Evolutionary conservation across 177 flowering plant species (phyloP).

Genomic region (Vitis hybrid): DNA sequence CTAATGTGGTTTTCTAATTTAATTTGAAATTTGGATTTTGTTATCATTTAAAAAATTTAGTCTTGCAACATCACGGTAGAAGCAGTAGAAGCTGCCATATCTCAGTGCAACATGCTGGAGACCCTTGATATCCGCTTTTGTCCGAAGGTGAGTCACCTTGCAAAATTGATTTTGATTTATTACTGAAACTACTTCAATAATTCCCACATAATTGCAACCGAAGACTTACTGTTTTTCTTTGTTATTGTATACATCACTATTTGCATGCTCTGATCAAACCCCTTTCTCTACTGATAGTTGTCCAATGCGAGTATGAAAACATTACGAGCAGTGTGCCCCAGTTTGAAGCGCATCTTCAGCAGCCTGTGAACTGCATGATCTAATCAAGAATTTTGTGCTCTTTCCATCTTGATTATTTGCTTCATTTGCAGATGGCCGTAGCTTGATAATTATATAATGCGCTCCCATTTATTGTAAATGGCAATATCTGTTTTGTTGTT

Average conservation of each 20-base stretch:
- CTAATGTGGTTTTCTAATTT: background rate
- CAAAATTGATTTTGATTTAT: no score
- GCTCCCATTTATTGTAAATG: slow-evolving; percentile 7
- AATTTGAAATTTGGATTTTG: background rate
- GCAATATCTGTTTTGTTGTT: background rate
- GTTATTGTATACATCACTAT: background rate
- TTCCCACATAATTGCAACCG: background rate
- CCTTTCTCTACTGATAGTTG: slow-evolving; percentile 33
- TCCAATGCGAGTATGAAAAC: slow-evolving; percentile 53
- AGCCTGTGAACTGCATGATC: slow-evolving; percentile 47
- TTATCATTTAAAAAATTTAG: slow-evolving; percentile 29
- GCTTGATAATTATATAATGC: background rate
- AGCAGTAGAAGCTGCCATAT: slow-evolving; percentile 69
- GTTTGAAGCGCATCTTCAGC: slow-evolving; percentile 86
- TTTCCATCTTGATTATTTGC: background rate
- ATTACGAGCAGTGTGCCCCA: slow-evolving; percentile 66
- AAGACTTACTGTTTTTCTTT: background rate
- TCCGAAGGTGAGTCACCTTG: slow-evolving; percentile 59
- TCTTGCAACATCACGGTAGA: slow-evolving; percentile 81
- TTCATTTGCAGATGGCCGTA: background rate
- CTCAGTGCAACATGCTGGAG: slow-evolving; percentile 77
- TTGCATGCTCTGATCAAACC: background rate
- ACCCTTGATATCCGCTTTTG: slow-evolving; percentile 93
- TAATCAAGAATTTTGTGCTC: background rate
- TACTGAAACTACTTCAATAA: no score